A percentile compares a stretch with the other conserved stretches of the same genome.
Evolutionary conservation across 1,139 yeast species (phyloP).

Genomic region (Pichia sp.): DNA sequence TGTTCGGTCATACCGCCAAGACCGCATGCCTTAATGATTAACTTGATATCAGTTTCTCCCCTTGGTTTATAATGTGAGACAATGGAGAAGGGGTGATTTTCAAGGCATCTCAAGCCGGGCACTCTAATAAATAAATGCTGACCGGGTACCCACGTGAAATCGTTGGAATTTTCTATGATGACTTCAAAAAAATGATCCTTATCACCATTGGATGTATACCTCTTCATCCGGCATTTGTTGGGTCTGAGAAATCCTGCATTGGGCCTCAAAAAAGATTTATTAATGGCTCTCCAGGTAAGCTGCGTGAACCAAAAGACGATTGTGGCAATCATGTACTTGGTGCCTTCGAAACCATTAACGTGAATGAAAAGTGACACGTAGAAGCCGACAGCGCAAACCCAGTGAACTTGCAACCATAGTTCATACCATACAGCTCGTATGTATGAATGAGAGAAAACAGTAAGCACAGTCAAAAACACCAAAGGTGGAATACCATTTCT

Average conservation of each 20-base stretch:
- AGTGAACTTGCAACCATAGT: conserved; percentile 47
- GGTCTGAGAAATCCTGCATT: conserved; percentile 34
- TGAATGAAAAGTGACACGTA: conserved; percentile 50
- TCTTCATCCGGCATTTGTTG: conserved; percentile 24
- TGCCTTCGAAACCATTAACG: conserved; percentile 31
- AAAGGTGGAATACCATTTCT: conserved; percentile 38
- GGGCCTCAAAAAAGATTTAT: conserved; percentile 47
- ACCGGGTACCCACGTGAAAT: conserved; percentile 49
- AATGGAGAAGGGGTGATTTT: conserved; percentile 62
- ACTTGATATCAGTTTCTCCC: conserved; percentile 31
- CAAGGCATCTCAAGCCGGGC: conserved; percentile 38
- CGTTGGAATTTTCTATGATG: conserved; percentile 32
- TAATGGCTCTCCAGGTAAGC: conserved; percentile 40
- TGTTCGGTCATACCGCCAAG: conserved; percentile 39
- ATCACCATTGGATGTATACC: conserved; percentile 12
- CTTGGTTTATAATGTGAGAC: conserved; percentile 31
- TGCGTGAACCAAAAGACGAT: conserved; percentile 53
- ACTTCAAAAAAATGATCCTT: conserved; percentile 32
- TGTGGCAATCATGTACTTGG: conserved; percentile 49
- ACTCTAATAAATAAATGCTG: conserved; percentile 54
- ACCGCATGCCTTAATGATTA: conserved; percentile 42
- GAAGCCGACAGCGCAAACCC: conserved; percentile 52
- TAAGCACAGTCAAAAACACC: conserved; percentile 39
- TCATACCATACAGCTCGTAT: conserved; percentile 45
- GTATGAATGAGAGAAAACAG: conserved; percentile 39